phyloP scores from a whole-genome alignment of 2,329 filamentous ascomycete genomes.

The Macroventuria anomochaeta region DNA sequence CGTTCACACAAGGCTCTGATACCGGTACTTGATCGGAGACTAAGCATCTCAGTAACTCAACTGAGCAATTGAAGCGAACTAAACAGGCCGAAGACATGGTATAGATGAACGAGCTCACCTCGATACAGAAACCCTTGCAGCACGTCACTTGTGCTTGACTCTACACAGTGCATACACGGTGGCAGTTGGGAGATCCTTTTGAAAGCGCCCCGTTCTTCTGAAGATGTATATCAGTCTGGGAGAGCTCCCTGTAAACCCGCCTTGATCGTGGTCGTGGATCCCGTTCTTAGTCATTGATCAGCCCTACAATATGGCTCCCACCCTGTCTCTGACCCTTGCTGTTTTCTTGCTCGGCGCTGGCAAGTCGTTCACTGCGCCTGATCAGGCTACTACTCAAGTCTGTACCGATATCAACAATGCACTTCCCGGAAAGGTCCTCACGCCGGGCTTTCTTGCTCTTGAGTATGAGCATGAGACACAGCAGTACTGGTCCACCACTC shows the following conservation, averaged over 20 bases:
- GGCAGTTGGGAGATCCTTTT: background rate
- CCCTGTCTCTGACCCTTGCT: background rate
- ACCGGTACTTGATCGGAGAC: background rate
- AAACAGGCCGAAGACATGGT: background rate
- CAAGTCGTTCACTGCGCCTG: constrained; percentile 18
- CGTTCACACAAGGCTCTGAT: background rate
- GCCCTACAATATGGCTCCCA: background rate
- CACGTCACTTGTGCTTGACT: background rate
- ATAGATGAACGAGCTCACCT: background rate
- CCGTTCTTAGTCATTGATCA: background rate
- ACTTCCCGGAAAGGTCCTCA: constrained; percentile 29
- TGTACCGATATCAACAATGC: constrained; percentile 28
- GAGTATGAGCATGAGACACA: constrained; percentile 30
- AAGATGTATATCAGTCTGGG: background rate
- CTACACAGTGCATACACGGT: background rate
- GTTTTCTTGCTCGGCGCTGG: constrained; percentile 16
- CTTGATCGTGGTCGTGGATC: background rate
- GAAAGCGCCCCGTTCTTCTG: background rate
- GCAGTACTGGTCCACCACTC: constrained; percentile 30
- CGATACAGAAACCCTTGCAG: background rate
- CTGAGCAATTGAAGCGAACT: background rate
- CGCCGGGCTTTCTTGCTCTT: constrained; percentile 22
- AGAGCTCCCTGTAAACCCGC: background rate
- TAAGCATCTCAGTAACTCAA: background rate
- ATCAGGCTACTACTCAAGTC: constrained; percentile 24